A percentile compares a stretch with the other conserved stretches of the same genome.
phyloP scores from a whole-genome alignment of 2,329 filamentous ascomycete genomes.

The Epichloe bromicola region DNA sequence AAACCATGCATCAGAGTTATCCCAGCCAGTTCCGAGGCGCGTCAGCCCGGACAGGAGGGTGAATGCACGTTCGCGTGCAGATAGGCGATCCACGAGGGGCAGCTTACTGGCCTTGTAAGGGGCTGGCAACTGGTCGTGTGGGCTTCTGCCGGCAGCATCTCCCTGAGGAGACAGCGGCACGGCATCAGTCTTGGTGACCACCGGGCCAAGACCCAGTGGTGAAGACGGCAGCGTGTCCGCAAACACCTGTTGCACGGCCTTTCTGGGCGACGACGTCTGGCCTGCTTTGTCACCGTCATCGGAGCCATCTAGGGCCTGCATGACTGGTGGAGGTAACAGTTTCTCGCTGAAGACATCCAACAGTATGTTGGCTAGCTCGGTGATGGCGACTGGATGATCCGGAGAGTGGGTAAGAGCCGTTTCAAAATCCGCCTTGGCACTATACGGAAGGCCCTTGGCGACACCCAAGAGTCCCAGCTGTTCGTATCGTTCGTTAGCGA shows the following conservation, averaged over 20 bases:
- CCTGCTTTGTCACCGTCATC: neutral
- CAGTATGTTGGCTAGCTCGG: slow-evolving; percentile 73
- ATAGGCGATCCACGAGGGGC: slow-evolving; percentile 67
- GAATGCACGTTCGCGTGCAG: slow-evolving; percentile 79
- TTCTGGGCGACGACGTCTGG: neutral
- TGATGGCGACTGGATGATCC: slow-evolving; percentile 67
- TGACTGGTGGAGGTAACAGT: slow-evolving; percentile 44
- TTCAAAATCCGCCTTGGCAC: slow-evolving; percentile 69
- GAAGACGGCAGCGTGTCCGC: slow-evolving; percentile 23
- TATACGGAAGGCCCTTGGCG: slow-evolving; percentile 48
- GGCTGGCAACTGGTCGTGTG: slow-evolving; percentile 30
- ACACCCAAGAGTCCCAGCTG: slow-evolving; percentile 56
- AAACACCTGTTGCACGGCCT: slow-evolving; percentile 1
- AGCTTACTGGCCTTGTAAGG: slow-evolving; percentile 48
- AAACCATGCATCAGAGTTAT: slow-evolving; percentile 87
- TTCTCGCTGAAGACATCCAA: slow-evolving; percentile 70
- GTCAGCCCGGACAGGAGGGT: slow-evolving; percentile 71
- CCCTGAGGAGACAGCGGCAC: slow-evolving; percentile 9
- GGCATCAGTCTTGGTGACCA: slow-evolving; percentile 11
- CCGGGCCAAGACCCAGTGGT: slow-evolving; percentile 33
- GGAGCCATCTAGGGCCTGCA: slow-evolving; percentile 26
- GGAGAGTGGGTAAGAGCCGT: slow-evolving; percentile 65
- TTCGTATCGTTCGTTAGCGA: neutral
- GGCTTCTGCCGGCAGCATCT: slow-evolving; percentile 10
- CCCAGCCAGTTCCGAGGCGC: slow-evolving; percentile 78